Evolutionary conservation across 169 alveolate species (phyloP).

Genomic region (Plasmodium knowlesi): DNA sequence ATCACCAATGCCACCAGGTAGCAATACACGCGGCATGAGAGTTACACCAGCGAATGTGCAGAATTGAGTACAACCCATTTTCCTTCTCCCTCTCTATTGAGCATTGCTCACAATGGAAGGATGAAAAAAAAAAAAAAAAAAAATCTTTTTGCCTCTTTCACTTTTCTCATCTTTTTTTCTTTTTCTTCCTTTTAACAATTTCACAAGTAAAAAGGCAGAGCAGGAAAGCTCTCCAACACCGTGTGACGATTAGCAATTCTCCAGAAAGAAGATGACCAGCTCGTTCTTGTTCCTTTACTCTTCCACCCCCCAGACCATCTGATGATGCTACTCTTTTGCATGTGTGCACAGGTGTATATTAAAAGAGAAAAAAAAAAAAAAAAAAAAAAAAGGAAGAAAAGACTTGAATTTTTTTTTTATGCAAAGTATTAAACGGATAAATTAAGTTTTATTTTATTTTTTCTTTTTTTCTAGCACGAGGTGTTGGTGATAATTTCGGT

Average conservation of each 20-base stretch:
- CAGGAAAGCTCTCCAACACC: neutral
- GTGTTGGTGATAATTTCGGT: neutral
- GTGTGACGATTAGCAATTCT: neutral
- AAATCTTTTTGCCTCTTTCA: neutral
- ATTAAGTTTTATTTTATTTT: too few species aligned
- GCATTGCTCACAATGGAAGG: neutral
- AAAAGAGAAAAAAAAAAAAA: neutral
- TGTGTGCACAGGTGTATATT: slow-evolving; percentile 2
- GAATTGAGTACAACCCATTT: neutral
- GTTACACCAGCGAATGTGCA: neutral
- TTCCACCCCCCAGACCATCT: neutral
- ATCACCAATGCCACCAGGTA: neutral
- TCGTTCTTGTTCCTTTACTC: neutral
- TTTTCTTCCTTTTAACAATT: neutral
- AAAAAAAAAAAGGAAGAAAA: neutral
- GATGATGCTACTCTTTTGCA: neutral
- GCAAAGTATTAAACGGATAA: neutral
- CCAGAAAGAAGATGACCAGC: neutral
- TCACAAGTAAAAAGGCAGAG: neutral
- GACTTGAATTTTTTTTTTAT: neutral
- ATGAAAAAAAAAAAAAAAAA: neutral
- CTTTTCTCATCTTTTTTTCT: neutral
- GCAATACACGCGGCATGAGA: neutral
- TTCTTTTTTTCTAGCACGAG: neutral
- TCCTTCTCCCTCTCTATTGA: neutral